These are phyloP conservation scores for Neoarthrinium moseri DNA, from an alignment of 2,329 filamentous ascomycete species.

Conservation along the genomic window DNA sequence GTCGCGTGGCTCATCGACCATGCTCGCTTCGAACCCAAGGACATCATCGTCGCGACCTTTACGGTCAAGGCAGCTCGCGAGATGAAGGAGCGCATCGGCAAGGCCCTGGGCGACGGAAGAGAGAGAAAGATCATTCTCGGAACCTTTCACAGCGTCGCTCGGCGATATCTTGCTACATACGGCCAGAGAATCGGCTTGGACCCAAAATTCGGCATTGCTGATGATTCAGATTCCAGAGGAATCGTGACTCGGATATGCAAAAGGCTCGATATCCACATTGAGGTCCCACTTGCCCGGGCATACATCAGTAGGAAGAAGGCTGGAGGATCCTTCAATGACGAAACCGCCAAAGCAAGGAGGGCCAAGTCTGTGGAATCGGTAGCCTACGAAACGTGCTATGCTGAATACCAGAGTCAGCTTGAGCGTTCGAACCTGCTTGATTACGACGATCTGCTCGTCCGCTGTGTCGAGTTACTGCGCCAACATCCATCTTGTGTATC, in stretches of 20 bases:
- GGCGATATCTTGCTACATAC: constrained; percentile 80
- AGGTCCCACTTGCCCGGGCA: constrained; percentile 67
- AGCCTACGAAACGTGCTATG: constrained; percentile 65
- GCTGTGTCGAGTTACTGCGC: constrained; percentile 76
- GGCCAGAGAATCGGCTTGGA: constrained; percentile 80
- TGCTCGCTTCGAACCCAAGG: constrained; percentile 71
- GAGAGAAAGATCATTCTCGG: constrained; percentile 80
- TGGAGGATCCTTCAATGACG: constrained; percentile 43
- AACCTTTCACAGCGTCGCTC: constrained; percentile 91
- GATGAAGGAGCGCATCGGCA: constrained; percentile 86
- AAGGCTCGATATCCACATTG: constrained; percentile 64
- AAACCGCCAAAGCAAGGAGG: constrained; percentile 40
- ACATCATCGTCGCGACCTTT: constrained; percentile 94
- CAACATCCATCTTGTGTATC: constrained; percentile 76
- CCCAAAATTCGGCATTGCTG: constrained; percentile 87
- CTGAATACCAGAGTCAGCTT: constrained; percentile 76
- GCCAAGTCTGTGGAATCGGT: constrained; percentile 43
- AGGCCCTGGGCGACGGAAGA: constrained; percentile 72
- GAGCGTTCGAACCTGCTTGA: constrained; percentile 79
- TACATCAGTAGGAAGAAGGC: constrained; percentile 73
- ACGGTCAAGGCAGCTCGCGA: constrained; percentile 92
- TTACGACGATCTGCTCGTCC: constrained; percentile 88
- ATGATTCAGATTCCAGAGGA: constrained; percentile 74
- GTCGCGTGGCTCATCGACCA: constrained; percentile 84
- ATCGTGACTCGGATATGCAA: constrained; percentile 84